These are phyloP conservation scores for Podospora didyma DNA, from an alignment of 495 filamentous ascomycete genomes.

Conservation along the genomic window DNA sequence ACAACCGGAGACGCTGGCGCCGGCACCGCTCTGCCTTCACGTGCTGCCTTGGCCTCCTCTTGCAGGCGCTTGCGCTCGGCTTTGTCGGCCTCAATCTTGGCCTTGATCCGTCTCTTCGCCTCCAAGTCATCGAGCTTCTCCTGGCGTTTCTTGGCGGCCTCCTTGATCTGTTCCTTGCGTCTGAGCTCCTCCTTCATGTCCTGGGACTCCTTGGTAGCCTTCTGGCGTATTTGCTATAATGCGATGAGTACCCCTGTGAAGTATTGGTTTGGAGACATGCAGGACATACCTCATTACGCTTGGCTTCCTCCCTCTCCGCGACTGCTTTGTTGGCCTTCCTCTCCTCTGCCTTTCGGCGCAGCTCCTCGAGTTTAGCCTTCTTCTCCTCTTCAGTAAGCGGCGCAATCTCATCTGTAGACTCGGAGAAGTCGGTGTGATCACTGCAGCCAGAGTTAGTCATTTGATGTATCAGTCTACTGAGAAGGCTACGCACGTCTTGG, in stretches of 20 bases:
- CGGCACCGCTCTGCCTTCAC: constrained; percentile 62
- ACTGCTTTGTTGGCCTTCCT: constrained; percentile 68
- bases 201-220: constrained; percentile 74
- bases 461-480: background rate
- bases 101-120: constrained; percentile 82
- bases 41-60: constrained; percentile 76
- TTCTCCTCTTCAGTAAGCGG: constrained; percentile 93
- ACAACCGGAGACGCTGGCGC: constrained; percentile 34
- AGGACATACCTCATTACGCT: constrained; percentile 74
- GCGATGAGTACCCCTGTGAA: constrained; percentile 10
- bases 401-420: constrained; percentile 86
- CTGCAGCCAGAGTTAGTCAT: constrained; percentile 32
- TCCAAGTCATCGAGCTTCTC: constrained; percentile 87
- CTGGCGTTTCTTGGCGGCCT: constrained; percentile 73
- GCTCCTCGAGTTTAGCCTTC: constrained; percentile 68
- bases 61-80: constrained; percentile 76
- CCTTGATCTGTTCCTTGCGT: constrained; percentile 85
- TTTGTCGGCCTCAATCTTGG: constrained; percentile 88
- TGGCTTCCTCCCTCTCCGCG: constrained; percentile 77
- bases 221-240: constrained; percentile 74
- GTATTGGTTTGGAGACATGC: background rate
- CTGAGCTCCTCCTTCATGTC: constrained; percentile 78
- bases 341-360: constrained; percentile 65
- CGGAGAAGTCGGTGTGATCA: constrained; percentile 85
- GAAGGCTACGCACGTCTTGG: constrained; percentile 69